Conservation (phyloP, 177 flowering plant species). For the Vitis hybrid region DNA sequence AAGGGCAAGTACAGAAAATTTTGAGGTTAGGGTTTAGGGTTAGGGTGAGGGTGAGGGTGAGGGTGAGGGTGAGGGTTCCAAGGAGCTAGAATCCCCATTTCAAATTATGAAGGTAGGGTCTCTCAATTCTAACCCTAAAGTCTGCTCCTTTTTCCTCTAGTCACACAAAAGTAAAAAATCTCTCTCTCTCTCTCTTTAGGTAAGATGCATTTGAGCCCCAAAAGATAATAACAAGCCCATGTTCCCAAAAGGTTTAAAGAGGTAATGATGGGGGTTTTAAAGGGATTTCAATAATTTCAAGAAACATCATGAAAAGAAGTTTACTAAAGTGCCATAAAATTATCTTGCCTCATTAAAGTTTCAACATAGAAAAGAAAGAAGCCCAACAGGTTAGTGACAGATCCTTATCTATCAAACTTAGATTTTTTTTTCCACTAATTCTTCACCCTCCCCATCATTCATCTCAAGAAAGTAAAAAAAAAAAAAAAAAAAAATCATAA, state of each 20-base stretch:
- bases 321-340: slow-evolving; percentile 31
- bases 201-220: slow-evolving; percentile 15
- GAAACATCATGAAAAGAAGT: slow-evolving; percentile 34
- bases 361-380: slow-evolving; percentile 10
- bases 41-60: no score
- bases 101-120: slow-evolving; percentile 18
- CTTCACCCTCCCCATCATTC: neutral
- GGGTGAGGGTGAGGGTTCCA: neutral
- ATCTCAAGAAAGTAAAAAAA: neutral
- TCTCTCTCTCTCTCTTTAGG: neutral
- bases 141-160: slow-evolving; percentile 10
- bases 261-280: slow-evolving; percentile 23
- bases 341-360: slow-evolving; percentile 28
- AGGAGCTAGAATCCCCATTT: neutral
- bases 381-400: slow-evolving; percentile 13
- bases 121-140: slow-evolving; percentile 3
- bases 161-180: slow-evolving; percentile 1
- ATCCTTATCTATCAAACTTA: slow-evolving; percentile 4
- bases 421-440: slow-evolving; percentile 2
- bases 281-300: slow-evolving; percentile 31
- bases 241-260: slow-evolving; percentile 29
- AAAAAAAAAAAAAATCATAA: neutral
- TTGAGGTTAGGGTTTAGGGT: slow-evolving; percentile 5
- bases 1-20: neutral
- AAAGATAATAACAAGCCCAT: slow-evolving; percentile 26